phyloP scores from a whole-genome alignment of 306 rosid species.

The Vachellia collinsii region DNA sequence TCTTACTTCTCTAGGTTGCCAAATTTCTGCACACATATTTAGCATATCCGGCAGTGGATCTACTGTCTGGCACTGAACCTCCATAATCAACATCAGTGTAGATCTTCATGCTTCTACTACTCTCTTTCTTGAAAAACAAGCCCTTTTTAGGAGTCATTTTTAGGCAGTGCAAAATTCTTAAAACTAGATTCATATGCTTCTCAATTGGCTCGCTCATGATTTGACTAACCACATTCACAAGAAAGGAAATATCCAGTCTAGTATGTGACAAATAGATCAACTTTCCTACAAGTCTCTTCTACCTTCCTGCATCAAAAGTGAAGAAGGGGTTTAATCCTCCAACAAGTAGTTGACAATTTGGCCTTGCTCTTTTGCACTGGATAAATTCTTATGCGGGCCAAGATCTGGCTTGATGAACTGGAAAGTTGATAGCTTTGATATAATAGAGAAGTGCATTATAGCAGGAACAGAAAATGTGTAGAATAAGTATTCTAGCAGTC shows the following conservation, averaged over 20 bases:
- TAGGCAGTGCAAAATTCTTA: no score
- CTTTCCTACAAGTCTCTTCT: neutral
- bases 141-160: no score
- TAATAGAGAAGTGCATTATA: slow-evolving; percentile 9
- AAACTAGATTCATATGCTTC: no score
- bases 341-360: neutral
- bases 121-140: no score
- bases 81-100: no score
- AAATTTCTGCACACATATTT: no score
- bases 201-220: no score
- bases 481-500: neutral
- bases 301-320: neutral
- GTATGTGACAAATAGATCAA: neutral
- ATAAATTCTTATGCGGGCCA: neutral
- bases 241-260: neutral
- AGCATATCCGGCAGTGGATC: no score
- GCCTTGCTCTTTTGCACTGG: neutral
- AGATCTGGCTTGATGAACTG: slow-evolving; percentile 10
- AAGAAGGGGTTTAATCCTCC: neutral
- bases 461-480: slow-evolving; percentile 5
- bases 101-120: no score
- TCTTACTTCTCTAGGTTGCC: no score
- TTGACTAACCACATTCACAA: no score
- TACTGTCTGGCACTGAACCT: no score
- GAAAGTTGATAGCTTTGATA: slow-evolving; percentile 15